These are phyloP conservation scores for Termitomyces bulborhizus DNA, from an alignment of 768 basidiomycete genomes.

Conservation along the genomic window DNA sequence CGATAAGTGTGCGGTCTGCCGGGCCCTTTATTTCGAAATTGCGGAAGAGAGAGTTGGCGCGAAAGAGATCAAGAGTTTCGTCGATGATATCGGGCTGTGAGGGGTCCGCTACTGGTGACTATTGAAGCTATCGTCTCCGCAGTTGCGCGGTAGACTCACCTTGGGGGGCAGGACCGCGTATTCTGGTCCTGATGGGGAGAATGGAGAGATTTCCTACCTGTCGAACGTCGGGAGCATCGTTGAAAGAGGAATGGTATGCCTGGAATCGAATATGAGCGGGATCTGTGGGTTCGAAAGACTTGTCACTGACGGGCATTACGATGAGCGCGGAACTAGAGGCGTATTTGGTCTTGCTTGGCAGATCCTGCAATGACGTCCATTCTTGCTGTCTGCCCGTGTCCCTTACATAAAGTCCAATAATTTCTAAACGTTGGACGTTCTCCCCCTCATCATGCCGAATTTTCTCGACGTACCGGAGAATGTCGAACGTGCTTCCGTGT, in stretches of 20 bases:
- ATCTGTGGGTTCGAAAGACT: neutral
- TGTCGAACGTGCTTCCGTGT: slow-evolving; percentile 39
- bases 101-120: slow-evolving; percentile 56
- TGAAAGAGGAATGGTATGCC: slow-evolving; percentile 96
- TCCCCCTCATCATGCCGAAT: slow-evolving; percentile 23
- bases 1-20: slow-evolving; percentile 91
- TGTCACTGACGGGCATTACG: slow-evolving; percentile 47
- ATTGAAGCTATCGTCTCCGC: slow-evolving; percentile 9
- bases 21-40: slow-evolving; percentile 99
- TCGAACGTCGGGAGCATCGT: slow-evolving; percentile 75
- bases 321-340: slow-evolving; percentile 15
- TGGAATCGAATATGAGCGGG: slow-evolving; percentile 22
- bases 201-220: slow-evolving; percentile 88
- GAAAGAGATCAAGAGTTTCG: slow-evolving; percentile 94
- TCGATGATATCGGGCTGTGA: slow-evolving; percentile 85
- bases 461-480: slow-evolving; percentile 22
- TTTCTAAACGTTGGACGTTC: neutral
- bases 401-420: neutral
- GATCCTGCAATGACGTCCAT: slow-evolving; percentile 23
- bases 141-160: slow-evolving; percentile 35
- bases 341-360: slow-evolving; percentile 26
- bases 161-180: slow-evolving; percentile 87
- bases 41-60: slow-evolving; percentile 97
- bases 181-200: slow-evolving; percentile 85
- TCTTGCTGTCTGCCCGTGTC: neutral